phyloP scores from a whole-genome alignment of 495 filamentous ascomycete species.

The Niebla homalea region DNA sequence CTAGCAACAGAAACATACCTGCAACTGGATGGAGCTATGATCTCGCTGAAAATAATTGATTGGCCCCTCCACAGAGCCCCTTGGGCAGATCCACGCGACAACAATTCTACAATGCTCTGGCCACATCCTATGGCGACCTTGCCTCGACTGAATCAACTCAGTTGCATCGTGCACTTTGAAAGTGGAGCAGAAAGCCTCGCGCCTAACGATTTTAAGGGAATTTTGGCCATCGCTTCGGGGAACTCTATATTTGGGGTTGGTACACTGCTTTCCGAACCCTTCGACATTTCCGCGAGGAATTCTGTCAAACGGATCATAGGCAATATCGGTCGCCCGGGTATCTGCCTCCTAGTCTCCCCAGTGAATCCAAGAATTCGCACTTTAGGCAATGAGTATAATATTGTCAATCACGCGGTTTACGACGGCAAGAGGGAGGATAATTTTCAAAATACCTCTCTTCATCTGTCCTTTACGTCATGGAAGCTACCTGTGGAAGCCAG shows the following conservation, averaged over 20 bases:
- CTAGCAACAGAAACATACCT: constrained; percentile 3
- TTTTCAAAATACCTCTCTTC: constrained; percentile 9
- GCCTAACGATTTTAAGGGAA: constrained; percentile 2
- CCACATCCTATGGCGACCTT: neutral
- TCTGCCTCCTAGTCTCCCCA: constrained; percentile 11
- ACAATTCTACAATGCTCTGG: no score
- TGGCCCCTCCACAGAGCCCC: constrained; percentile 1
- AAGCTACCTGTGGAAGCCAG: constrained; percentile 6
- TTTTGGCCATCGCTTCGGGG: constrained; percentile 13
- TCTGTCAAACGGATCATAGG: constrained; percentile 5
- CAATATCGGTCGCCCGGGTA: constrained; percentile 12
- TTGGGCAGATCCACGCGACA: neutral
- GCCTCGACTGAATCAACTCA: neutral
- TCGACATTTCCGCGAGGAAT: neutral
- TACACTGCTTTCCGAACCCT: constrained; percentile 11
- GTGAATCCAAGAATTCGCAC: constrained; percentile 2
- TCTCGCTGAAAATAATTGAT: constrained; percentile 9
- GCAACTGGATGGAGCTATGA: constrained; percentile 1
- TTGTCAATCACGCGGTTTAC: constrained; percentile 11
- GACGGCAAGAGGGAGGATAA: constrained; percentile 11
- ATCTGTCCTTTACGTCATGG: constrained; percentile 12
- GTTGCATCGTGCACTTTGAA: constrained; percentile 11
- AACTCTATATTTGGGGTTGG: constrained; percentile 15
- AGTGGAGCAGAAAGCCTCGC: neutral
- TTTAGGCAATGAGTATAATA: constrained; percentile 8